Percentiles rank a stretch among this genome's conserved stretches.
These are phyloP conservation scores for Vitis vinifera DNA, from an alignment of 164 flowering plant species.

Conservation along the genomic window DNA sequence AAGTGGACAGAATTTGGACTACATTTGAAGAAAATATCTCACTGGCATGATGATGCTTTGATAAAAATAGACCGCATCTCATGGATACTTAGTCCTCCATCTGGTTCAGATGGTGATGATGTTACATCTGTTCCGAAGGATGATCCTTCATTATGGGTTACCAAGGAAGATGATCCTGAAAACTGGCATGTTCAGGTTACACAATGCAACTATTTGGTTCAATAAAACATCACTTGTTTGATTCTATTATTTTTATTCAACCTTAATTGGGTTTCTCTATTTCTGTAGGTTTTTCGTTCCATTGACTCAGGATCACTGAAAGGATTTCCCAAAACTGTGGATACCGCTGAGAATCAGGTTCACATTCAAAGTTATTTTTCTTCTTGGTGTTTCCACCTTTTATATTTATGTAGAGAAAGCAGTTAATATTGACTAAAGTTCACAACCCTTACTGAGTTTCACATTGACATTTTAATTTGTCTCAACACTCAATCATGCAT, in stretches of 20 bases:
- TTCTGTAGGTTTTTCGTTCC: slow-evolving; percentile 73
- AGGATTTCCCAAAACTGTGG: slow-evolving; percentile 57
- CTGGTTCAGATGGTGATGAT: slow-evolving; percentile 29
- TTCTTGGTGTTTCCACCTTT: not conserved
- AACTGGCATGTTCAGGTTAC: slow-evolving; percentile 87
- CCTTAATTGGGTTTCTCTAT: slow-evolving; percentile 13
- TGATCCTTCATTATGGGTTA: slow-evolving; percentile 47
- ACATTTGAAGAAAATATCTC: slow-evolving; percentile 39
- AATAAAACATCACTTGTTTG: not conserved
- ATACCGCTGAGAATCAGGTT: slow-evolving; percentile 46
- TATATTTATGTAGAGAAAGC: not conserved
- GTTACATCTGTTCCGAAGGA: slow-evolving; percentile 39
- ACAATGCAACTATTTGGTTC: not conserved
- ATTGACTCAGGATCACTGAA: slow-evolving; percentile 84
- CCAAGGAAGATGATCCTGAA: slow-evolving; percentile 60
- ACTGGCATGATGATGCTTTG: slow-evolving; percentile 73
- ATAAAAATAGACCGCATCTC: slow-evolving; percentile 77
- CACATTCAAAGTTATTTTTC: slow-evolving; percentile 3
- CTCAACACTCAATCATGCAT: not conserved
- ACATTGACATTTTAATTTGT: not conserved
- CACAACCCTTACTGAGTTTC: not conserved
- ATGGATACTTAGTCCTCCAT: slow-evolving; percentile 78
- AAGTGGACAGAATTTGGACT: slow-evolving; percentile 63
- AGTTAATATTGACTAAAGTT: not conserved
- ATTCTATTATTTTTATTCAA: not conserved